Conservation (phyloP, 2,329 filamentous ascomycete genomes). For the Hymenoscyphus scutula region DNA sequence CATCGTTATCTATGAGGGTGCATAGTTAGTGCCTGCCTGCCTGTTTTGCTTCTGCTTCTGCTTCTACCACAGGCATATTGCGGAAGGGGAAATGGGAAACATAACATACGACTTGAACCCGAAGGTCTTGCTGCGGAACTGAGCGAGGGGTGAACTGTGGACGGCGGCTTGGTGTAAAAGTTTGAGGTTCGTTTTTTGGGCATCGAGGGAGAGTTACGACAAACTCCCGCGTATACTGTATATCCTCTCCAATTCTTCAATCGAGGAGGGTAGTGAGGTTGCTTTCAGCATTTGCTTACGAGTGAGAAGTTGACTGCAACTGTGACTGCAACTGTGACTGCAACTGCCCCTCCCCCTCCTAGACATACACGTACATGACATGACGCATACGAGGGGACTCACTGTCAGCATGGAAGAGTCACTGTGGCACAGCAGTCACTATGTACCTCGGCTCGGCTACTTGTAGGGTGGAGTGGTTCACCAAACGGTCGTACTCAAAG, state of each 20-base stretch:
- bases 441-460: too few species aligned
- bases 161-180: slow-evolving; percentile 57
- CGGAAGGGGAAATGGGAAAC: slow-evolving; percentile 13
- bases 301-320: too few species aligned
- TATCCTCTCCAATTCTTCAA: slow-evolving; percentile 1
- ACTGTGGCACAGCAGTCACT: too few species aligned
- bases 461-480: too few species aligned
- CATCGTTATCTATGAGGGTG: slow-evolving; percentile 30
- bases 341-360: too few species aligned
- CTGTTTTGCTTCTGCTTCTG: too few species aligned
- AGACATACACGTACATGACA: too few species aligned
- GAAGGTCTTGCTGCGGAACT: slow-evolving; percentile 35
- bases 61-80: neutral
- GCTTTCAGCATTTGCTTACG: neutral
- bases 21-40: slow-evolving; percentile 10
- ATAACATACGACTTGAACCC: slow-evolving; percentile 20
- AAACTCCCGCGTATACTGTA: neutral
- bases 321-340: too few species aligned
- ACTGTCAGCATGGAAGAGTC: too few species aligned
- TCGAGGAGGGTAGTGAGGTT: neutral
- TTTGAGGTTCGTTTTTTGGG: slow-evolving; percentile 60
- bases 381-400: too few species aligned
- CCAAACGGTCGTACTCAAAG: too few species aligned
- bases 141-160: slow-evolving; percentile 51
- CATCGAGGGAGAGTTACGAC: slow-evolving; percentile 42